Conservation (phyloP, 176 grass and related monocot species). For the Typha latifolia region DNA sequence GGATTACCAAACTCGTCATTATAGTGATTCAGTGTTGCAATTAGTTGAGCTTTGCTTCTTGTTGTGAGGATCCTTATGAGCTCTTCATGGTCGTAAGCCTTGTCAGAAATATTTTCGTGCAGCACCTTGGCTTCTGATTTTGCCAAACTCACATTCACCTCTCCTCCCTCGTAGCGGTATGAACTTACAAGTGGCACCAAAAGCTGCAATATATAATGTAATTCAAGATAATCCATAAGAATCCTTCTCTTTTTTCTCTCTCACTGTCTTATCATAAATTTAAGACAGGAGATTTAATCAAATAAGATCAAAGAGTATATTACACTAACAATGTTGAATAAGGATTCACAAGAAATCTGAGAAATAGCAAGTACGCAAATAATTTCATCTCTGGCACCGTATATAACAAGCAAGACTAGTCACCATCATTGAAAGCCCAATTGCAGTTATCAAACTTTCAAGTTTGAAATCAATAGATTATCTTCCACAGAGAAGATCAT, state of each 20-base stretch:
- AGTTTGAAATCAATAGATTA: too few species aligned
- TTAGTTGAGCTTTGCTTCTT: conserved; percentile 79
- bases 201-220: conserved; percentile 40
- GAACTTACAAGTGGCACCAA: conserved; percentile 76
- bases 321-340: too few species aligned
- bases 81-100: conserved; percentile 70
- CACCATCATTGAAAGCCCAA: too few species aligned
- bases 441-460: too few species aligned
- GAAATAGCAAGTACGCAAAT: too few species aligned
- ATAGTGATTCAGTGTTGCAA: conserved; percentile 76
- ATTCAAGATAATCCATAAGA: not conserved
- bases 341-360: too few species aligned
- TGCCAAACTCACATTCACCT: conserved; percentile 61
- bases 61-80: conserved; percentile 75
- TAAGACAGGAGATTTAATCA: too few species aligned
- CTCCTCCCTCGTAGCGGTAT: conserved; percentile 62
- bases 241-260: not conserved
- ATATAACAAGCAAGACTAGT: too few species aligned
- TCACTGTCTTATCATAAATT: too few species aligned
- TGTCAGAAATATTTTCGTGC: conserved; percentile 73
- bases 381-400: too few species aligned
- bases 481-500: too few species aligned
- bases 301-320: too few species aligned
- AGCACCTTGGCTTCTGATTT: conserved; percentile 86
- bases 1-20: conserved; percentile 67